Evolutionary conservation across 352 stramenopile species (phyloP).

Genomic region (Phytopythium chamaehyphon): DNA sequence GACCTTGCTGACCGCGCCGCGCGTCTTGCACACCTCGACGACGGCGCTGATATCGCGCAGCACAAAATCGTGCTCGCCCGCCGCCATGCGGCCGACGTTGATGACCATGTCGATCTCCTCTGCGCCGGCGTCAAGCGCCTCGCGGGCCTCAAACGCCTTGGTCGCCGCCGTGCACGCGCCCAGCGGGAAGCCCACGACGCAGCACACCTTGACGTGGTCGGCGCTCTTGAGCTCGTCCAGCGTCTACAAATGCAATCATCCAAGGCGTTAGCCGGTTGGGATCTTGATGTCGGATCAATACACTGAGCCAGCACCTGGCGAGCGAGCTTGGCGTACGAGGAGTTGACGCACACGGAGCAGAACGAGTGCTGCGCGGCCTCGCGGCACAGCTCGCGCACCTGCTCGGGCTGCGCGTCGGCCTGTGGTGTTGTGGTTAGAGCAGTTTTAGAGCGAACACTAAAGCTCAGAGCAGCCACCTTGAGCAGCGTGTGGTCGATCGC

Average conservation of each 20-base stretch:
- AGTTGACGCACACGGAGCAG: slow-evolving; percentile 81
- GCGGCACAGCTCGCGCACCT: slow-evolving; percentile 64
- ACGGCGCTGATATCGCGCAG: slow-evolving; percentile 71
- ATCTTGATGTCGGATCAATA: too few species aligned
- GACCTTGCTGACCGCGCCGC: slow-evolving; percentile 62
- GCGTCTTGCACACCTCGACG: slow-evolving; percentile 61
- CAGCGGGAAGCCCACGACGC: slow-evolving; percentile 77
- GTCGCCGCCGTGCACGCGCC: slow-evolving; percentile 47
- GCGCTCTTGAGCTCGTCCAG: slow-evolving; percentile 35
- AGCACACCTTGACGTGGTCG: slow-evolving; percentile 74
- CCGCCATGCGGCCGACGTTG: slow-evolving; percentile 60
- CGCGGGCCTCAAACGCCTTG: slow-evolving; percentile 72
- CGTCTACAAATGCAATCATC: slow-evolving; percentile 20
- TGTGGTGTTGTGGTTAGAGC: slow-evolving; percentile 8
- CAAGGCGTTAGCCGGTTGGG: background rate
- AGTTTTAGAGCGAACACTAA: slow-evolving; percentile 1
- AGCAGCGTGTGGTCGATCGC: slow-evolving; percentile 83
- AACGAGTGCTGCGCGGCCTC: slow-evolving; percentile 71
- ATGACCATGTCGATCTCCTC: slow-evolving; percentile 90
- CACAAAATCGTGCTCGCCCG: slow-evolving; percentile 69
- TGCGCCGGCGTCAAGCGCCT: slow-evolving; percentile 61
- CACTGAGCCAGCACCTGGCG: slow-evolving; percentile 33
- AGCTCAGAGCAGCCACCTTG: slow-evolving; percentile 30
- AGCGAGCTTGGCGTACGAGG: slow-evolving; percentile 54
- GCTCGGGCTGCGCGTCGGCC: slow-evolving; percentile 56